Evolutionary conservation across 2,329 filamentous ascomycete genomes (phyloP).

Genomic region (Plenodomus lindquistii): DNA sequence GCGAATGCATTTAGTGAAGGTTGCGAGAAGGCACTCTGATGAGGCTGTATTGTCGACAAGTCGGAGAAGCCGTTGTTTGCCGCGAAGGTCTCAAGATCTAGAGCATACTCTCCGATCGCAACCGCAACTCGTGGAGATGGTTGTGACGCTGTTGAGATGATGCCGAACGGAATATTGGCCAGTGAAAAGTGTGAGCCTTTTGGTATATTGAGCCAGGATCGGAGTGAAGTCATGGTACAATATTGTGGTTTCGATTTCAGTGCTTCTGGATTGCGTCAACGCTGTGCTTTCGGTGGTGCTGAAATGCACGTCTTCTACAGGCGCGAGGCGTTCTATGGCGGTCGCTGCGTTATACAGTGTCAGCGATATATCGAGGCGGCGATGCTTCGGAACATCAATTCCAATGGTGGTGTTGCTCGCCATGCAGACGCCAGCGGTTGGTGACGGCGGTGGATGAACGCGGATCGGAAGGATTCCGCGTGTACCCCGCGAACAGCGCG

Average conservation of each 20-base stretch:
- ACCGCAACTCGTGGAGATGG: slow-evolving; percentile 65
- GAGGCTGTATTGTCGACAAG: slow-evolving; percentile 60
- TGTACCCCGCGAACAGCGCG: slow-evolving; percentile 13
- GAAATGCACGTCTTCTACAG: background rate
- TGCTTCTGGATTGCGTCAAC: no score
- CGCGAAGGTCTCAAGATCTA: slow-evolving; percentile 70
- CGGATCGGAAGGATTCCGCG: slow-evolving; percentile 34
- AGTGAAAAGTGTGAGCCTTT: slow-evolving; percentile 70
- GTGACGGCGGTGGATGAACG: slow-evolving; percentile 28
- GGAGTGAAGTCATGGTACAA: slow-evolving; percentile 39
- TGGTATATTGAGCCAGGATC: slow-evolving; percentile 64
- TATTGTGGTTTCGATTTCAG: no score
- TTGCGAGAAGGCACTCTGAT: slow-evolving; percentile 65
- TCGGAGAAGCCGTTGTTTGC: slow-evolving; percentile 62
- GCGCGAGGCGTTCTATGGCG: background rate
- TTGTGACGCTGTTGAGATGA: slow-evolving; percentile 68
- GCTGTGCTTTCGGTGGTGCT: background rate
- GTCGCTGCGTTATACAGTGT: background rate
- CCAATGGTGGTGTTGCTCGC: slow-evolving; percentile 9
- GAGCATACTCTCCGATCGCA: slow-evolving; percentile 71
- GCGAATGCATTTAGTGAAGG: slow-evolving; percentile 75
- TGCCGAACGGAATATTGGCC: slow-evolving; percentile 81
- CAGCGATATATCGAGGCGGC: background rate
- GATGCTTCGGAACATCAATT: slow-evolving; percentile 14
- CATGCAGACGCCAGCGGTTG: slow-evolving; percentile 22